phyloP scores from a whole-genome alignment of 306 rosid genomes.

The Glycine latifolia region DNA sequence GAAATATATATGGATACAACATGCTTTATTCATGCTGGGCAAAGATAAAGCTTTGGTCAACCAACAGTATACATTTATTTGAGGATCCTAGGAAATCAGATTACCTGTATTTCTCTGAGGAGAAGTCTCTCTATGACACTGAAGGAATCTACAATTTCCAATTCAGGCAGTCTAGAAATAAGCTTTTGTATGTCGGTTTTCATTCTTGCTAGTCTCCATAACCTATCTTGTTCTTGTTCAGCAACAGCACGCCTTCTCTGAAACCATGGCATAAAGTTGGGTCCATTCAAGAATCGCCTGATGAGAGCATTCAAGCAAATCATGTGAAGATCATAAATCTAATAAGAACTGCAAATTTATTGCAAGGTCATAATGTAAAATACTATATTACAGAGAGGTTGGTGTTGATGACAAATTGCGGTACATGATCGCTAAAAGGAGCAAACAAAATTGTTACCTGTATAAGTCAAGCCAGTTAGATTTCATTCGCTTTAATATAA shows the following conservation, averaged over 20 bases:
- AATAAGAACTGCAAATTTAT: conserved; percentile 16
- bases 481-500: conserved; percentile 84
- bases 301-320: conserved; percentile 39
- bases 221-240: conserved; percentile 83
- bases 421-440: not conserved
- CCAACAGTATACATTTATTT: conserved; percentile 20
- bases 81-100: conserved; percentile 16
- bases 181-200: conserved; percentile 69
- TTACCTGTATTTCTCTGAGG: conserved; percentile 75
- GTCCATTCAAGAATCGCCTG: conserved; percentile 87
- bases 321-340: conserved; percentile 31
- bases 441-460: conserved; percentile 58
- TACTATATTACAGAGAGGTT: not conserved
- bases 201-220: conserved; percentile 87
- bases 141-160: conserved; percentile 84
- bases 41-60: conserved; percentile 18
- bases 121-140: conserved; percentile 79
- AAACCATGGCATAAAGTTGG: conserved; percentile 90
- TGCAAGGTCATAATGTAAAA: not conserved
- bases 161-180: conserved; percentile 71
- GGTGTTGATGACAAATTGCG: not conserved
- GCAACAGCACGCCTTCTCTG: conserved; percentile 80
- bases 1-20: not conserved
- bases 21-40: not conserved
- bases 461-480: conserved; percentile 90